phyloP scores from a whole-genome alignment of 257 asterid genomes.

The Ilex aquifolium region DNA sequence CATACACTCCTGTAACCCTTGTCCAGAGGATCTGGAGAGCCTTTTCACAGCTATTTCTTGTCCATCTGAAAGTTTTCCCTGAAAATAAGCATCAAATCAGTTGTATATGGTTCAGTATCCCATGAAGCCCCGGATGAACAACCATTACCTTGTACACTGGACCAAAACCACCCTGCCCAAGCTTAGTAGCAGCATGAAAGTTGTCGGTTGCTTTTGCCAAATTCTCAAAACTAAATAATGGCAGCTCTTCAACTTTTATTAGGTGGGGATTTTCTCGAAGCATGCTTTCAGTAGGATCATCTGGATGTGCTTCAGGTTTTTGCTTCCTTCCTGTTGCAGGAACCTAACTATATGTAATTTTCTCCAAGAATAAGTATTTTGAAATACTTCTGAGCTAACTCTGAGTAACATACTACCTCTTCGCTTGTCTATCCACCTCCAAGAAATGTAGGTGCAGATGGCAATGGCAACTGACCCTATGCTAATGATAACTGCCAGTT shows the following conservation, averaged over 20 bases:
- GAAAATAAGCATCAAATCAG: not conserved
- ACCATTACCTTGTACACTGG: conserved; percentile 26
- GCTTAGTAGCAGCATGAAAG: conserved; percentile 26
- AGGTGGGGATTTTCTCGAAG: conserved; percentile 4
- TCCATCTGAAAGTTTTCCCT: conserved; percentile 33
- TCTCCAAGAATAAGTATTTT: not conserved
- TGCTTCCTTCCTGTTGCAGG: conserved; percentile 10
- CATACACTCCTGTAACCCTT: conserved; percentile 34
- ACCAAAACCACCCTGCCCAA: conserved; percentile 47
- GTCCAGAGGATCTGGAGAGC: conserved; percentile 33
- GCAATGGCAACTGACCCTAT: conserved; percentile 25
- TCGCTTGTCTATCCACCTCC: conserved; percentile 15
- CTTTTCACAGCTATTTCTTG: conserved; percentile 44
- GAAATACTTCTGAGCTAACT: no score
- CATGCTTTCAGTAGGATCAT: conserved; percentile 13
- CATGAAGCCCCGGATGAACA: not conserved
- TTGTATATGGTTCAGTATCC: not conserved
- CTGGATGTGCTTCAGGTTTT: conserved; percentile 2
- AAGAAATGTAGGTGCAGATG: conserved; percentile 15
- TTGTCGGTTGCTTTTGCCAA: conserved; percentile 30
- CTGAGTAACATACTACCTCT: conserved; percentile 7
- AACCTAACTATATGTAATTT: conserved; percentile 2
- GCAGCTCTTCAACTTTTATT: conserved; percentile 26
- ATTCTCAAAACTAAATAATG: conserved; percentile 22
- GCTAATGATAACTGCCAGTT: conserved; percentile 32